Evolutionary conservation across 2,329 filamentous ascomycete species (phyloP).

Genomic region (Nemania bipapillata): DNA sequence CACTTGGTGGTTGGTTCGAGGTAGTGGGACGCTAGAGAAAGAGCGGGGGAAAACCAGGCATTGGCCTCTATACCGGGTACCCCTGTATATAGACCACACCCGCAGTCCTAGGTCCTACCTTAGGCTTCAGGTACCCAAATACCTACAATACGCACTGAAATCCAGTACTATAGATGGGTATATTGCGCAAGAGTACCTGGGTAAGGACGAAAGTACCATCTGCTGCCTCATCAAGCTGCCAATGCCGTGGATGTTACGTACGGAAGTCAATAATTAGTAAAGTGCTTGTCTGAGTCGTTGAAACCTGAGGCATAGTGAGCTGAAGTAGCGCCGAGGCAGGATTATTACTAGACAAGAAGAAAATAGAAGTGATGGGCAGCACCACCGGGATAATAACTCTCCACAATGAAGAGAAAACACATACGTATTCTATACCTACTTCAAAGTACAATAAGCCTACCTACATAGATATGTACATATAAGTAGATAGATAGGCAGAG

Average conservation of each 20-base stretch:
- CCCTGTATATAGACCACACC: background rate
- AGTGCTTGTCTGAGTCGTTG: background rate
- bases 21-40: constrained; percentile 21
- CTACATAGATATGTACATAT: too few relatives aligned
- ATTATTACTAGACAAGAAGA: background rate
- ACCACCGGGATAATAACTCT: background rate
- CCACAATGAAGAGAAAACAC: background rate
- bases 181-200: constrained; percentile 20
- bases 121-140: background rate
- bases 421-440: too few relatives aligned
- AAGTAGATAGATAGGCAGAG: background rate
- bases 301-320: background rate
- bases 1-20: constrained; percentile 2
- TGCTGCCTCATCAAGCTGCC: background rate
- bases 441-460: too few relatives aligned
- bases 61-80: constrained; percentile 5
- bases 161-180: background rate
- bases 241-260: background rate
- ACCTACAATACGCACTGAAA: background rate
- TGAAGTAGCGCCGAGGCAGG: background rate
- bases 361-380: background rate
- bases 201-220: too few relatives aligned
- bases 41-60: constrained; percentile 30
- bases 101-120: background rate
- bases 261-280: background rate